Conservation (phyloP, 2,329 filamentous ascomycete genomes). For the Fusarium tupiense region DNA sequence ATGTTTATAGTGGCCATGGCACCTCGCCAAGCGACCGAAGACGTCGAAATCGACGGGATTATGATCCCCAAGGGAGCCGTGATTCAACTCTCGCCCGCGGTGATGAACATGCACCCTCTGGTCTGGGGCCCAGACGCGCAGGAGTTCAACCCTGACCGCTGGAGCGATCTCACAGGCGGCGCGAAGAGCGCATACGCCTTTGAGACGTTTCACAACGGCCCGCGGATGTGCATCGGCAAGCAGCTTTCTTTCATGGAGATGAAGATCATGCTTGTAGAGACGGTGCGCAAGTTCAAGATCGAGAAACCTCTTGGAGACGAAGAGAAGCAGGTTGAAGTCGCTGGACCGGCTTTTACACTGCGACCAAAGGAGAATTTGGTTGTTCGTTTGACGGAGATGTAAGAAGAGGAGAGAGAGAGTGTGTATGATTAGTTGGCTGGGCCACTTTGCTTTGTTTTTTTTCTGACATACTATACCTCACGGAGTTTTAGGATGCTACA, state of each 20-base stretch:
- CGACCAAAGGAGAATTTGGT: conserved; percentile 43
- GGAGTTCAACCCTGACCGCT: conserved; percentile 52
- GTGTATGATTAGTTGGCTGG: not conserved
- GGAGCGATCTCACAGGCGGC: conserved; percentile 43
- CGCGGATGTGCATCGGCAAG: conserved; percentile 52
- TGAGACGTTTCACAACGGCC: conserved; percentile 50
- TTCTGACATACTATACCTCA: not conserved
- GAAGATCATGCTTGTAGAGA: conserved; percentile 49
- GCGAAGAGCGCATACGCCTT: conserved; percentile 46
- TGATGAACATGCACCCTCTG: conserved; percentile 48
- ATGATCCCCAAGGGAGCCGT: conserved; percentile 52
- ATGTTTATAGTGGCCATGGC: conserved; percentile 44
- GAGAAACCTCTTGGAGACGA: conserved; percentile 29
- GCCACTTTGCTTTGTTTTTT: not conserved
- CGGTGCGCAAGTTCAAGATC: conserved; percentile 47
- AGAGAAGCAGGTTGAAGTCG: conserved; percentile 34
- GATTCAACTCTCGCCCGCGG: conserved; percentile 49
- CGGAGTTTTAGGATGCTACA: not conserved
- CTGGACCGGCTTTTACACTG: conserved; percentile 40
- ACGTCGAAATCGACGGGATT: conserved; percentile 49
- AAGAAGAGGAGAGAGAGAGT: not conserved
- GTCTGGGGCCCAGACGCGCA: conserved; percentile 52
- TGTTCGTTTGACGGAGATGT: conserved; percentile 29
- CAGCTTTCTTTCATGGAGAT: conserved; percentile 50
- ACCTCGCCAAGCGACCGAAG: conserved; percentile 47